A percentile compares a stretch with the other conserved stretches of the same genome.
Evolutionary conservation across 179 eudicot species (phyloP).

Genomic region (Gypsophila paniculata): DNA sequence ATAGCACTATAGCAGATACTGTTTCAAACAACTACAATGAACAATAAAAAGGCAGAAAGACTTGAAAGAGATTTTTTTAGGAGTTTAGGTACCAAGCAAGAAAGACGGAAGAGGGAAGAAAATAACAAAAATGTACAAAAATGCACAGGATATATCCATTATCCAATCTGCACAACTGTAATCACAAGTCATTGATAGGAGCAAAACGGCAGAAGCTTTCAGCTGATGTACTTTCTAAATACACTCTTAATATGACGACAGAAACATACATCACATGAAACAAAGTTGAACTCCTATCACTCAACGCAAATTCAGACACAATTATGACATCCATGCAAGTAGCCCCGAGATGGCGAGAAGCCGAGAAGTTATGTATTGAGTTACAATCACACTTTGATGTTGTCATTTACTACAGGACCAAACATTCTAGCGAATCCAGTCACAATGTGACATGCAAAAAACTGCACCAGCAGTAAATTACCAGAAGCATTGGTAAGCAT

Average conservation of each 20-base stretch:
- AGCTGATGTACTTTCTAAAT: background rate
- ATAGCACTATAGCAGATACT: background rate
- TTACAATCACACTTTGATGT: background rate
- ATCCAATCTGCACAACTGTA: background rate
- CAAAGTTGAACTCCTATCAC: background rate
- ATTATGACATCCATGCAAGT: background rate
- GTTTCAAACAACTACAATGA: background rate
- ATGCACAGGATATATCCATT: background rate
- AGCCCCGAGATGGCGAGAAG: too few relatives aligned
- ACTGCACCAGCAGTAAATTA: background rate
- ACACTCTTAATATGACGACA: background rate
- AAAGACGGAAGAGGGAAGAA: background rate
- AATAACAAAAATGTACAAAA: background rate
- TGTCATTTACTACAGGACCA: background rate
- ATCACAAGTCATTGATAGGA: background rate
- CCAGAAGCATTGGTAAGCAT: background rate
- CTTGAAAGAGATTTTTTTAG: background rate
- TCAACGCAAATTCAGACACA: background rate
- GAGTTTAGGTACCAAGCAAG: background rate
- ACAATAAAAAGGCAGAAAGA: background rate
- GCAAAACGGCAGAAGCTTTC: background rate
- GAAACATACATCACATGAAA: background rate
- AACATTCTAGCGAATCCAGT: background rate
- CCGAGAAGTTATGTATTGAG: background rate
- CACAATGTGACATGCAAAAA: constrained; percentile 4